Percentiles rank a stretch among this genome's conserved stretches.
phyloP scores from a whole-genome alignment of 129 eudicot genomes.

The Helichrysum umbraculigerum region DNA sequence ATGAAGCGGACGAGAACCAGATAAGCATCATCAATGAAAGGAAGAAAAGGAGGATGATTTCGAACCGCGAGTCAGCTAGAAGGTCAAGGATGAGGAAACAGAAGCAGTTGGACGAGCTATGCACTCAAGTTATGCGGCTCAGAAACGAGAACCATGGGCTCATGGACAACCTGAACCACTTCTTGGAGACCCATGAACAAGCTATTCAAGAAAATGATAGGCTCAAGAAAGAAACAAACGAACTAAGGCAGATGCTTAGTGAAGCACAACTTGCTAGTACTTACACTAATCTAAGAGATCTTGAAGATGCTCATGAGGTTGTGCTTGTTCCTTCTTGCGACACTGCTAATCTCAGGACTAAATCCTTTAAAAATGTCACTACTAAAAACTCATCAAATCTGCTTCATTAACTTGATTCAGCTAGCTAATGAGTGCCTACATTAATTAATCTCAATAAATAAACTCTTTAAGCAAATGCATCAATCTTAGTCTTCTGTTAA shows the following conservation, averaged over 20 bases:
- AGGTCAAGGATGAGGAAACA: slow-evolving; percentile 94
- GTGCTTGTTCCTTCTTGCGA: slow-evolving; percentile 53
- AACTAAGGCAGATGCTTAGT: slow-evolving; percentile 51
- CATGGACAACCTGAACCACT: slow-evolving; percentile 57
- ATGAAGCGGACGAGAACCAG: slow-evolving; percentile 75
- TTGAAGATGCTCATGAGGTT: slow-evolving; percentile 45
- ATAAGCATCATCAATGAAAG: slow-evolving; percentile 63
- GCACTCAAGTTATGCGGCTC: slow-evolving; percentile 72
- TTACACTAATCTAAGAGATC: slow-evolving; percentile 52
- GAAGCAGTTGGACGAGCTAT: slow-evolving; percentile 84
- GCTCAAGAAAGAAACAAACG: slow-evolving; percentile 80
- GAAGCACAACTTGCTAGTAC: slow-evolving; percentile 58
- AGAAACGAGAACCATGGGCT: slow-evolving; percentile 70
- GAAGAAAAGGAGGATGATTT: slow-evolving; percentile 84
- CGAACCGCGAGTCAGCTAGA: slow-evolving; percentile 85
- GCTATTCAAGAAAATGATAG: slow-evolving; percentile 57
- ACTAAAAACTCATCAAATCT: slow-evolving; percentile 43
- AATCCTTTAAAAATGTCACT: slow-evolving; percentile 42
- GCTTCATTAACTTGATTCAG: slow-evolving; percentile 45
- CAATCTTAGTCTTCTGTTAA: not conserved
- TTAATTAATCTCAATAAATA: slow-evolving; percentile 19
- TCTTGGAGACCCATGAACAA: slow-evolving; percentile 58
- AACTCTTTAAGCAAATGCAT: slow-evolving; percentile 28
- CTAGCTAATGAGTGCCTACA: slow-evolving; percentile 15
- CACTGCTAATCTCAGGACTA: slow-evolving; percentile 55